Evolutionary conservation across 495 filamentous ascomycete species (phyloP), one percentile per base, ranked within the genome.

Genomic region (Podospora pseudopauciseta): DNA sequence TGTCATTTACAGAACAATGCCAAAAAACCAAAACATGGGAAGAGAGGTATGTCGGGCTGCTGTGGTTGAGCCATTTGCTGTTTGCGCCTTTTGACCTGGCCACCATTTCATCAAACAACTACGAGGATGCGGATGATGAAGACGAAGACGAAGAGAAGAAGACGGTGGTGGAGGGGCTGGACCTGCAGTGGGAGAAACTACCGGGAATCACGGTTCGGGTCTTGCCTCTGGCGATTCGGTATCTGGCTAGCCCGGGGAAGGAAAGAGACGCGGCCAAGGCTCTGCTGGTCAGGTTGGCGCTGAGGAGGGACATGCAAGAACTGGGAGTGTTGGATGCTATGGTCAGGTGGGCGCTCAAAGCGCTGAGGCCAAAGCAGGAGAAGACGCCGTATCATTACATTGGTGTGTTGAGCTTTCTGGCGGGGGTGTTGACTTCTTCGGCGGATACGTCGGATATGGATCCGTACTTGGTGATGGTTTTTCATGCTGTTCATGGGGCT

Each of bases 41-140:
- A 76, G 92, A 97, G 78, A 85, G 90, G 28, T 97, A 96, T 72
- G 81, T 97, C 32, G 88, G 93, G 66, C 80, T 99, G 11, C 83
- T 97, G 44, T 99, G 95, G 95, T 84, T 99, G 6, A 94, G 92
- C 2, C 96, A 98, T 78, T 81, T 98, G 2, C 83, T 96, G 72
- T 86, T 97, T n/a, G 91, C 91, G 15, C 95, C 95, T 0, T 98
- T 98, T 78, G 94, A 97, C 71, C 82, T 99, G 63, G 83, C 88
- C 20, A 92, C 90, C 7, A 91, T 99, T 65, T 97, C 94, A 3
- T 49, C 39, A 89, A n/a, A 19, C 49, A 3, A 39, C 1, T 28
- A 39, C 18, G 30, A 63, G 16, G 61, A 63, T 4, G 71, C 75
- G 0, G 80, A 78, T 11, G 77, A 82, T 0, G 78, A 78, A 6